Evolutionary conservation across 2,329 filamentous ascomycete genomes (phyloP).

Genomic region (Alternaria triticimaculans): DNA sequence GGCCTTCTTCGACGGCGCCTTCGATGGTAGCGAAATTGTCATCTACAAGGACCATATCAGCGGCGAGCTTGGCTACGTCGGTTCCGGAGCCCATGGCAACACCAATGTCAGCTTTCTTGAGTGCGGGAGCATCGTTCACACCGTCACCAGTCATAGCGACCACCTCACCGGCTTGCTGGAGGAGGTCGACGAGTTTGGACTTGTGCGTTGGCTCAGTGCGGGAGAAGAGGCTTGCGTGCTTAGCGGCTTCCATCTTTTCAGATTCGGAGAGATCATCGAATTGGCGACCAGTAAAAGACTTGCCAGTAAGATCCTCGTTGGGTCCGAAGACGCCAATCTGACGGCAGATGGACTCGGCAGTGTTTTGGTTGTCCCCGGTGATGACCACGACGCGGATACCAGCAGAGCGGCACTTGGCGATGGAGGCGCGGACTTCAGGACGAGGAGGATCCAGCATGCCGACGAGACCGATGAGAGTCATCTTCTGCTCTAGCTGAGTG

Average conservation of each 20-base stretch:
- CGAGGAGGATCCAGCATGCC: slow-evolving; percentile 97
- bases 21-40: slow-evolving; percentile 99
- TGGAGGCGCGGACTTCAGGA: slow-evolving; percentile 85
- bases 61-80: slow-evolving; percentile 93
- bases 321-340: slow-evolving; percentile 92
- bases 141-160: slow-evolving; percentile 99
- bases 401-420: slow-evolving; percentile 86
- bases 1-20: slow-evolving; percentile 92
- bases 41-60: slow-evolving; percentile 98
- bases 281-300: slow-evolving; percentile 94
- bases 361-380: slow-evolving; percentile 97
- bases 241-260: slow-evolving; percentile 84
- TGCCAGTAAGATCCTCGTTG: slow-evolving; percentile 82
- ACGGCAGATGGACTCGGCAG: slow-evolving; percentile 95
- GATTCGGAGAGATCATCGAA: slow-evolving; percentile 83
- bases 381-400: slow-evolving; percentile 98
- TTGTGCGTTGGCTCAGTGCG: slow-evolving; percentile 96
- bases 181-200: slow-evolving; percentile 94
- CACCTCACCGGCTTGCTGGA: slow-evolving; percentile 90
- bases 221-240: slow-evolving; percentile 89
- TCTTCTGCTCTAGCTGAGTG: slow-evolving; percentile 84
- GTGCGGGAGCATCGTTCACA: slow-evolving; percentile 95
- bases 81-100: slow-evolving; percentile 99
- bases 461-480: slow-evolving; percentile 92
- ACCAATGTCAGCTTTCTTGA: slow-evolving; percentile 99